Base-by-base conservation (phyloP, 768 basidiomycete genomes). In the Collybia sordida region DNA sequence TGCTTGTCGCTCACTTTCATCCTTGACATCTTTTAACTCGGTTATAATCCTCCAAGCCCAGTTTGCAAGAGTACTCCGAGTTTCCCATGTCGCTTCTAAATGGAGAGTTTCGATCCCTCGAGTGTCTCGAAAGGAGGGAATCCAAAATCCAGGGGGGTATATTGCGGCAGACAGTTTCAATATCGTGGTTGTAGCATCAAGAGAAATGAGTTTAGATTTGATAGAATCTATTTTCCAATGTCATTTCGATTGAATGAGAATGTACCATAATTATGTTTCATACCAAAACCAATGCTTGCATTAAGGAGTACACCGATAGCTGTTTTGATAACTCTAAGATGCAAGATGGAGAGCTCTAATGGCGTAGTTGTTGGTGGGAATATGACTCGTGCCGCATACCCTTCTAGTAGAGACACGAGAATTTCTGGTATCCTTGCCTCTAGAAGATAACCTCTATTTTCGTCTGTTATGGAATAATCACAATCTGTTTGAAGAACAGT, bases 21-120 rank as follows among this genome's bases (percentile, higher is more conserved):
- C 85, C 62, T 81, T 82, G 39, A 83, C 80, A 47, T 88, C 83
- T 61, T 82, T 84, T 40, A 90, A 76, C 59, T 86, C 86, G 5
- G 80, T 75, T n/a, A 90, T 79, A 2, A 81, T 77, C 56, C 84
- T 77, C 88, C 90, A 92, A 36, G 82, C 78, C 90, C 90, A 93
- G 39, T 77, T 80, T 2, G 86, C 82, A 23, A 92, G 70, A 6
- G 77, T 78, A 47, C 72, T 78, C 17, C 90, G 81, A 40, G 87
- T 63, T 21, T 61, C 72, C 90, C 90, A 93, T 40, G 79, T 72
- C 54, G 89, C 86, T 27, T 70, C 66, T 24, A 62, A 42, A 42
- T 37, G 27, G 37, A 66, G 53, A 18, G 51, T 59, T 31, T 68
- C 57, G 4, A 60, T 51, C 3, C 37, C 57, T n/a, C 64, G 49